Conservation (phyloP, 352 stramenopile species). For the Phytophthora capsici region DNA sequence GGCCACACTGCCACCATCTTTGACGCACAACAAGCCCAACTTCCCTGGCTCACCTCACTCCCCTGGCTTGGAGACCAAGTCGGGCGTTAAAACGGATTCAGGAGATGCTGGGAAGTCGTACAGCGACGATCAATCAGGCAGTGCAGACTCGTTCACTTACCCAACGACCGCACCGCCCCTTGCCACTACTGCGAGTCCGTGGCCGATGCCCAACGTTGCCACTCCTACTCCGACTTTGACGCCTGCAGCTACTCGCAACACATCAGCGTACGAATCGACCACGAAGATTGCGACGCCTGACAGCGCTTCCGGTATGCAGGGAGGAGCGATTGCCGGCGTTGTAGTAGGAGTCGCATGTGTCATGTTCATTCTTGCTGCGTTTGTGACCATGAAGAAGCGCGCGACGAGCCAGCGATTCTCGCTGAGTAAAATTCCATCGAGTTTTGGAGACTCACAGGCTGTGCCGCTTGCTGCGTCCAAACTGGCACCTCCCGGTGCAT, state of each 20-base stretch:
- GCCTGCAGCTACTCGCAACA: conserved; percentile 13
- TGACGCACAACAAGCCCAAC: not conserved
- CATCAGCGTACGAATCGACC: conserved; percentile 27
- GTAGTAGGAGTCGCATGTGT: conserved; percentile 25
- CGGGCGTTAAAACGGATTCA: not conserved
- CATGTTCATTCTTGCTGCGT: conserved; percentile 29
- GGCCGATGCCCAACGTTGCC: not conserved
- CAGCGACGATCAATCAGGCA: conserved; percentile 10
- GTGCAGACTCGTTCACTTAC: conserved; percentile 10
- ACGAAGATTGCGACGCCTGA: conserved; percentile 15
- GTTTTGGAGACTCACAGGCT: conserved; percentile 19
- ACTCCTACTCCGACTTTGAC: conserved; percentile 1
- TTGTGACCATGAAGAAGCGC: conserved; percentile 28
- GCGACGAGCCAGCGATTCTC: conserved; percentile 5
- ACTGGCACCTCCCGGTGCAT: conserved; percentile 18
- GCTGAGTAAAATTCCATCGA: conserved; percentile 20
- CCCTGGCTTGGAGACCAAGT: not conserved
- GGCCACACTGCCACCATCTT: not conserved
- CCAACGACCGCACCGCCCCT: conserved; percentile 2
- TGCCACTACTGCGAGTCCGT: conserved; percentile 10
- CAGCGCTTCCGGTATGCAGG: not conserved
- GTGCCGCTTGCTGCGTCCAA: conserved; percentile 23
- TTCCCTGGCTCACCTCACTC: not conserved
- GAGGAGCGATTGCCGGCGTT: conserved; percentile 24
- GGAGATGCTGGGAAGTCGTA: conserved; percentile 1